Evolutionary conservation across 148 eudicot species (phyloP).

Genomic region (Rhododendron simsii): DNA sequence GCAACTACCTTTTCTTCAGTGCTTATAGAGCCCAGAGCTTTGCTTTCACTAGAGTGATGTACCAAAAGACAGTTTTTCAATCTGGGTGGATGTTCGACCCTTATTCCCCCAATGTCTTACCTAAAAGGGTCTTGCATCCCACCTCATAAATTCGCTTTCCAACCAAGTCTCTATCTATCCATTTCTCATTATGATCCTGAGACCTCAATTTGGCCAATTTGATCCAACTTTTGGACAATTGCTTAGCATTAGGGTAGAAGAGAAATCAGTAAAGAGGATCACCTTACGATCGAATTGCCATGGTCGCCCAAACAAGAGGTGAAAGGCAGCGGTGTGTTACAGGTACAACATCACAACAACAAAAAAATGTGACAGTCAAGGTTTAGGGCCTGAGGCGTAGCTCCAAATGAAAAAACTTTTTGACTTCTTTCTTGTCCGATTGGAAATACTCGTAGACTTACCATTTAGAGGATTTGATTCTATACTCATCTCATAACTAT

Average conservation of each 20-base stretch:
- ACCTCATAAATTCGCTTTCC: neutral
- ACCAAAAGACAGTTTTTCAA: neutral
- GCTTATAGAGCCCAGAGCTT: neutral
- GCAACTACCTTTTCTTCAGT: neutral
- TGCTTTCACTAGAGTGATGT: neutral
- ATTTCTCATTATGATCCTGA: neutral
- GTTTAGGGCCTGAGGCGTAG: neutral
- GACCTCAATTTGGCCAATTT: neutral
- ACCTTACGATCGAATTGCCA: neutral
- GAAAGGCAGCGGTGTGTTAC: neutral
- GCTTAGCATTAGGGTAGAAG: neutral
- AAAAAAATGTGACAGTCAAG: neutral
- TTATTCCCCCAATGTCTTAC: neutral
- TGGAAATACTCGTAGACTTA: neutral
- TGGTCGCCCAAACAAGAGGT: neutral
- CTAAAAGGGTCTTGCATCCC: neutral
- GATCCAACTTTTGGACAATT: neutral
- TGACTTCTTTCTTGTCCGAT: neutral
- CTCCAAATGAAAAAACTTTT: neutral
- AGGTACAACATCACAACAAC: neutral
- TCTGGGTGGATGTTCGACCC: neutral
- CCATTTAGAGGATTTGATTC: neutral
- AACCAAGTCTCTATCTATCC: neutral
- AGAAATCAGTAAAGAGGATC: neutral
- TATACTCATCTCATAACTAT: neutral